These are phyloP conservation scores for Alectoria sarmentosa DNA, from an alignment of 495 filamentous ascomycete genomes.

Conservation along the genomic window DNA sequence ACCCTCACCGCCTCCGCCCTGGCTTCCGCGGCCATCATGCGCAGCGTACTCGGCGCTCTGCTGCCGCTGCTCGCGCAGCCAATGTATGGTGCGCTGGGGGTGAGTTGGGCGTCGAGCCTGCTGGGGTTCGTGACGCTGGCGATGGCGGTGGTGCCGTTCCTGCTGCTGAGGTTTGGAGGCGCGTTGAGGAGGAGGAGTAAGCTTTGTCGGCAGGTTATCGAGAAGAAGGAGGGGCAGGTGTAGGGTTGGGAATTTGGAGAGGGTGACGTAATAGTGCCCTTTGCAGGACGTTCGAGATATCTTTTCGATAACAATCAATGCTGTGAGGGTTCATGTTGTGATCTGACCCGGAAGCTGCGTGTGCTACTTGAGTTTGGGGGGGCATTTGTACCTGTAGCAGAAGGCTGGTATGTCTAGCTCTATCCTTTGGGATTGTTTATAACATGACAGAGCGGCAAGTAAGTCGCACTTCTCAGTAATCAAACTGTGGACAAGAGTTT, in stretches of 20 bases:
- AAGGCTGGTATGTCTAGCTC: not conserved
- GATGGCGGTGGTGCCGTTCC: conserved; percentile 32
- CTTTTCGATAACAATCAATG: too few species aligned
- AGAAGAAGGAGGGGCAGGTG: not conserved
- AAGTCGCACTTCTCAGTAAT: not conserved
- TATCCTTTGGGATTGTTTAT: not conserved
- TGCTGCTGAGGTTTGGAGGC: conserved; percentile 33
- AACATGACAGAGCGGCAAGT: not conserved
- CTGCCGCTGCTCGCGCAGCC: conserved; percentile 40
- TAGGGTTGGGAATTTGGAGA: not conserved
- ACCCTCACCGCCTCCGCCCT: conserved; percentile 39
- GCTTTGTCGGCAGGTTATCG: conserved; percentile 33
- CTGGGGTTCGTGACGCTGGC: conserved; percentile 41
- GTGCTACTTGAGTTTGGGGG: not conserved
- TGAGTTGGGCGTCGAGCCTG: conserved; percentile 40
- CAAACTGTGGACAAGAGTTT: not conserved
- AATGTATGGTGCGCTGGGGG: conserved; percentile 37
- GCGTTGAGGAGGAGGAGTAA: conserved; percentile 35
- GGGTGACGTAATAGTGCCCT: not conserved
- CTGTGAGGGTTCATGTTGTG: not conserved
- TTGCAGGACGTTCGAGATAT: too few species aligned
- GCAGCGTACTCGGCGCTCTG: conserved; percentile 35
- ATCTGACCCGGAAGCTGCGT: not conserved
- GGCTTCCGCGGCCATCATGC: conserved; percentile 36
- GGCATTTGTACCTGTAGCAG: not conserved